Percentiles rank a stretch among this genome's conserved stretches.
phyloP scores from a whole-genome alignment of 805 yeast genomes.

The Lachancea thermotolerans region DNA sequence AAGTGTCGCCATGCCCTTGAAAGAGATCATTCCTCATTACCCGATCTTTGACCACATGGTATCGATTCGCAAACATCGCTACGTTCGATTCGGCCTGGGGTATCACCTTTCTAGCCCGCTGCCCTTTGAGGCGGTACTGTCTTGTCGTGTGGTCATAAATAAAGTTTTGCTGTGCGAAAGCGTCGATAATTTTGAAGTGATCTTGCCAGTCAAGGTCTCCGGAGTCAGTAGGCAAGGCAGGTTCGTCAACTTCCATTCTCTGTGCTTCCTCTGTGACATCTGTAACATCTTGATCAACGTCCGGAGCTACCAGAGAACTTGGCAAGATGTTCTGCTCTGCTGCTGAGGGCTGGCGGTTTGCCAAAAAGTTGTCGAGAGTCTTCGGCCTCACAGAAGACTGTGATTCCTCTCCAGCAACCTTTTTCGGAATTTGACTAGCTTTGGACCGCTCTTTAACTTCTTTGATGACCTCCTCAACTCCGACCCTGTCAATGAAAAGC shows the following conservation, averaged over 20 bases:
- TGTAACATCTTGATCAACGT: too few species aligned
- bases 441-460: slow-evolving; percentile 41
- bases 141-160: slow-evolving; percentile 54
- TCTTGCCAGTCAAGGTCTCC: slow-evolving; percentile 56
- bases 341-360: neutral
- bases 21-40: slow-evolving; percentile 70
- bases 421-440: slow-evolving; percentile 15
- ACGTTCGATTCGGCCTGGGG: slow-evolving; percentile 31
- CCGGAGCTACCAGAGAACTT: too few species aligned
- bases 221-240: neutral
- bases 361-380: slow-evolving; percentile 15
- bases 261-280: slow-evolving; percentile 10
- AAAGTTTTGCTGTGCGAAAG: slow-evolving; percentile 57
- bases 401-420: slow-evolving; percentile 7
- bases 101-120: slow-evolving; percentile 7
- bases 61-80: slow-evolving; percentile 47
- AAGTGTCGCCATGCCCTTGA: slow-evolving; percentile 34
- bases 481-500: slow-evolving; percentile 71
- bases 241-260: slow-evolving; percentile 8
- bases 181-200: slow-evolving; percentile 59
- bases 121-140: slow-evolving; percentile 42
- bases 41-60: slow-evolving; percentile 59
- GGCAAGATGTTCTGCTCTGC: too few species aligned
- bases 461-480: slow-evolving; percentile 54
- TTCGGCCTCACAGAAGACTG: neutral